Percentiles rank a stretch among this genome's conserved stretches.
These are phyloP conservation scores for Cnidoscolus chayamansa DNA, from an alignment of 441 rosid genomes.

Conservation along the genomic window DNA sequence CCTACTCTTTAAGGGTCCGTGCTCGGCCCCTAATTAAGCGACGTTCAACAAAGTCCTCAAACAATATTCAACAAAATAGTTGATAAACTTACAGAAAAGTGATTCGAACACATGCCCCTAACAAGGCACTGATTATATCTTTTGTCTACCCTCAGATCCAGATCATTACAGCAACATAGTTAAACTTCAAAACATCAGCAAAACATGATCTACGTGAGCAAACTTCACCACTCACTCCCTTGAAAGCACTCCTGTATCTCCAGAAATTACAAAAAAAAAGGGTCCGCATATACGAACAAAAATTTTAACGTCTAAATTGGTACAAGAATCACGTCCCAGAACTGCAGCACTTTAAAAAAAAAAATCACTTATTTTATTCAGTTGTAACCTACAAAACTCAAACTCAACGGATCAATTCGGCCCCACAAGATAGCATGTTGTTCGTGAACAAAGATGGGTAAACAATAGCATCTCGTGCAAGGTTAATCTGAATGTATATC, in stretches of 20 bases:
- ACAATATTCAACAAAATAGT: no score
- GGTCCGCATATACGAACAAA: background rate
- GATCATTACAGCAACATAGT: no score
- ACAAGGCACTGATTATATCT: background rate
- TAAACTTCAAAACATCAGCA: background rate
- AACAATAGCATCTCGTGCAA: constrained; percentile 5
- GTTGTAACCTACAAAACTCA: background rate
- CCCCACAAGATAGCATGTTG: background rate
- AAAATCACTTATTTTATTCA: background rate
- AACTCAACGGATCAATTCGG: background rate
- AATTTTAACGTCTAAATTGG: background rate
- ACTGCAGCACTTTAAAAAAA: background rate
- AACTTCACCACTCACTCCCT: background rate
- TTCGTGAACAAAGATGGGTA: background rate
- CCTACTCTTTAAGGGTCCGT: no score
- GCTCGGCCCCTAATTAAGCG: no score
- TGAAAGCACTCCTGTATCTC: background rate
- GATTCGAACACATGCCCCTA: background rate
- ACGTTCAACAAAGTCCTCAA: no score
- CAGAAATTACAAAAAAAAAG: background rate
- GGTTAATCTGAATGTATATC: background rate
- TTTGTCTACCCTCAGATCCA: no score
- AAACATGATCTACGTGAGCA: background rate
- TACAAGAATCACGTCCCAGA: background rate
- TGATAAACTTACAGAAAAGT: background rate